Evolutionary conservation across 148 eudicot species (phyloP), one percentile per base, ranked within the genome.

Genomic region (Camellia granthamiana): DNA sequence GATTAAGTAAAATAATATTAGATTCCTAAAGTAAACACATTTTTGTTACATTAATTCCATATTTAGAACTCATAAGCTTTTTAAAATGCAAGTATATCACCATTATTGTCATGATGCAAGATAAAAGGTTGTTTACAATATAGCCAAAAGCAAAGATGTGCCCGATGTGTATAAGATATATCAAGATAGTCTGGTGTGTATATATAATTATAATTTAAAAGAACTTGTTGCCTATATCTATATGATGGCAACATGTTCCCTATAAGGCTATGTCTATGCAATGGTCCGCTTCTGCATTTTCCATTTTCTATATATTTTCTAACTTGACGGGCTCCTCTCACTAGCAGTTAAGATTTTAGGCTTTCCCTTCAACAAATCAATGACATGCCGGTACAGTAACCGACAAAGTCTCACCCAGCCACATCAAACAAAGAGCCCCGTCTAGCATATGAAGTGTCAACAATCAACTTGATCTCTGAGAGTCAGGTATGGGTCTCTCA

Each of bases 391-490:
- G 79, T 21, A 77, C 58, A 19, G n/a, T 64, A 23, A 63, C 44
- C 79, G 47, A 64, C 49, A 51, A 77, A 19, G 49, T 77, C 56
- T 21, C 51, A 77, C 59, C 56, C 2, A 44, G 41, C n/a, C n/a
- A 46, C 73, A 46, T 2, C 7, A 4, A 44, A 44, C 7, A 49
- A 21, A 9, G 59, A 19, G 61, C 14, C 62, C 76, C 43, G 7
- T 8, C 56, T 30, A 73, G 61, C 11, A 30, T 38, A 44, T 76
- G n/a, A 14, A 77, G 60, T 16, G n/a, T 65, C 2, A 5, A 16
- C 4, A 16, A 42, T 60, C 61, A 56, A 58, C 13, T 64, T 19
- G 68, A 49, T 49, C 0, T 7, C 52, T 5, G 52, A 7, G 5
- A 7, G 52, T 0, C 52, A 30, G 38, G 38, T 23, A 19, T 74